Percentiles rank a stretch among this genome's conserved stretches.
These are phyloP conservation scores for Russula emetica DNA, from an alignment of 768 basidiomycete genomes.

Conservation along the genomic window DNA sequence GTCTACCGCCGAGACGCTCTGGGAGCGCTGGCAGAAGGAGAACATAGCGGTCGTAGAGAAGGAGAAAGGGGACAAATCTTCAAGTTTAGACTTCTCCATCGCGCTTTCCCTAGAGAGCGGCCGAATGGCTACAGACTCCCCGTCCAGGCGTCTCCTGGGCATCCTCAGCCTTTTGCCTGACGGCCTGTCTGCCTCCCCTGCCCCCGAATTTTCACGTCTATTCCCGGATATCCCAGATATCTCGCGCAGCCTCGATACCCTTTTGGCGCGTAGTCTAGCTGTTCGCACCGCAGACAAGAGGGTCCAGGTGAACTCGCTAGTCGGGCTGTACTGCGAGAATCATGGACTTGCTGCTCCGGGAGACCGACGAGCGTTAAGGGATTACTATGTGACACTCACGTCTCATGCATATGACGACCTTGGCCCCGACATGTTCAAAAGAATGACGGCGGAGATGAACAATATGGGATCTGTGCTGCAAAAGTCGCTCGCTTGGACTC, in stretches of 20 bases:
- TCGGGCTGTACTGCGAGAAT: conserved; percentile 18
- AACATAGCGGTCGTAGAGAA: conserved; percentile 19
- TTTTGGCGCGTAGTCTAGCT: conserved; percentile 17
- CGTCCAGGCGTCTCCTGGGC: conserved; percentile 14
- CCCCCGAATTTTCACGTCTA: background rate
- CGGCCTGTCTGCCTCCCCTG: conserved; percentile 11
- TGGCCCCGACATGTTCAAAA: conserved; percentile 8
- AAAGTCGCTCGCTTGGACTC: conserved; percentile 14
- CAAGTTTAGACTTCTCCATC: conserved; percentile 21
- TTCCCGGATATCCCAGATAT: conserved; percentile 12
- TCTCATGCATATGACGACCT: conserved; percentile 20
- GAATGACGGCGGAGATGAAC: conserved; percentile 21
- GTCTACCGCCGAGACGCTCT: conserved; percentile 19
- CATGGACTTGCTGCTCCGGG: background rate
- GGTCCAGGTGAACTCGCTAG: conserved; percentile 25
- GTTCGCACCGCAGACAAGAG: conserved; percentile 12
- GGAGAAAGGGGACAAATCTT: conserved; percentile 16
- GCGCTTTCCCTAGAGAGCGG: conserved; percentile 19
- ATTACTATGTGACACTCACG: conserved; percentile 19
- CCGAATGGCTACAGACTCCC: conserved; percentile 14
- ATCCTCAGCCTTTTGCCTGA: conserved; percentile 19
- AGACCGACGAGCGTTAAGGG: conserved; percentile 11
- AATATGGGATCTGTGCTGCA: conserved; percentile 19
- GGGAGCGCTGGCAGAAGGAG: conserved; percentile 23
- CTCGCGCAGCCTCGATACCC: conserved; percentile 16